Conservation (phyloP, 129 eudicot species). For the Artemisia annua region DNA sequence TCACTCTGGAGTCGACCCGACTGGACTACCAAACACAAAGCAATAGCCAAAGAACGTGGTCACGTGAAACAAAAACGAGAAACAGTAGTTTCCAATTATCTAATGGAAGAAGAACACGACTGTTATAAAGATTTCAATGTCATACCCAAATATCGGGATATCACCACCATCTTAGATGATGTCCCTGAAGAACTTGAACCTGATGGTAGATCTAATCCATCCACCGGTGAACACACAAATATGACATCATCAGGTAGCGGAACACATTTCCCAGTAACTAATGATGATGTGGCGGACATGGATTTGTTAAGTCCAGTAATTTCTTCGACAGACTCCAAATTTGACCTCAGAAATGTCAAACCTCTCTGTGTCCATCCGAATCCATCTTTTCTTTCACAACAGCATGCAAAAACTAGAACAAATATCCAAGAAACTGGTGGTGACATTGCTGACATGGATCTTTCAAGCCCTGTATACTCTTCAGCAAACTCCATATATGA, state of each 20-base stretch:
- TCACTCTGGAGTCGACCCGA: slow-evolving; percentile 61
- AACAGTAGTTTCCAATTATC: slow-evolving; percentile 34
- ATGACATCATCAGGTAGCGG: not conserved
- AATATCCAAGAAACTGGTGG: not conserved
- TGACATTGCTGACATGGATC: slow-evolving; percentile 23
- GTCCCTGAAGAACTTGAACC: slow-evolving; percentile 40
- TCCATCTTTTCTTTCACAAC: not conserved
- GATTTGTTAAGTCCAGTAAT: slow-evolving; percentile 27
- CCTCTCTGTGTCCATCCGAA: not conserved
- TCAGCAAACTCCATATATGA: slow-evolving; percentile 10
- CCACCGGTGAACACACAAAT: not conserved
- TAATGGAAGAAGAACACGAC: slow-evolving; percentile 57
- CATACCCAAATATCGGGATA: slow-evolving; percentile 24
- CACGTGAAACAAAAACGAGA: slow-evolving; percentile 24
- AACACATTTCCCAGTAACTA: not conserved
- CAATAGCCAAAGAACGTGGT: slow-evolving; percentile 37
- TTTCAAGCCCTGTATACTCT: slow-evolving; percentile 22
- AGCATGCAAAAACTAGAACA: no score
- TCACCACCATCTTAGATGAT: slow-evolving; percentile 46
- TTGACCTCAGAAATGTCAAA: not conserved
- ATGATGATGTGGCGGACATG: slow-evolving; percentile 25
- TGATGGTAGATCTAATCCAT: slow-evolving; percentile 11
- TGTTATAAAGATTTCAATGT: slow-evolving; percentile 42
- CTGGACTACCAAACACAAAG: slow-evolving; percentile 45
- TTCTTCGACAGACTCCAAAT: slow-evolving; percentile 16